These are phyloP conservation scores for Dryadomyces quercivorus DNA, from an alignment of 2,329 filamentous ascomycete species.

Conservation along the genomic window DNA sequence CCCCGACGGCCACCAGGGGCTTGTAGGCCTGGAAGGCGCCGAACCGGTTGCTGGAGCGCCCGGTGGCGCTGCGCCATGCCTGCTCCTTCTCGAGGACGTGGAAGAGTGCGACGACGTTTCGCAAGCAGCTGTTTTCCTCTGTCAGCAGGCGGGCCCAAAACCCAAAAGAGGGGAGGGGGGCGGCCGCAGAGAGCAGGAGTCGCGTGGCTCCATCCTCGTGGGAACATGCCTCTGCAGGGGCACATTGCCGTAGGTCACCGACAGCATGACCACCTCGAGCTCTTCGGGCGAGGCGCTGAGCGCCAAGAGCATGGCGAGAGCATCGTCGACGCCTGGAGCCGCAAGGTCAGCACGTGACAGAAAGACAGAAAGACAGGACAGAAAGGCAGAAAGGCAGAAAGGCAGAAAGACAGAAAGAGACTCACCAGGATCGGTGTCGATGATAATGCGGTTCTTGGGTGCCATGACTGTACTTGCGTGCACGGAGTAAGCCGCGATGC, in stretches of 20 bases:
- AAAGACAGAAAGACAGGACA: background rate
- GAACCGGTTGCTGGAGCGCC: slow-evolving; percentile 53
- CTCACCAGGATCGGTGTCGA: slow-evolving; percentile 84
- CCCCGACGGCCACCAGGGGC: slow-evolving; percentile 77
- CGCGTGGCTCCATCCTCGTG: no score
- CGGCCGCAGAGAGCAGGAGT: no score
- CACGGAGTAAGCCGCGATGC: no score
- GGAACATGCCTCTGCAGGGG: slow-evolving; percentile 59
- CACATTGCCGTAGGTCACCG: slow-evolving; percentile 89
- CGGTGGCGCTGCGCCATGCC: slow-evolving; percentile 63
- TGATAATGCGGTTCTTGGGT: slow-evolving; percentile 68
- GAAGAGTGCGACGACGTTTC: slow-evolving; percentile 83
- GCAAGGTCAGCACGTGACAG: slow-evolving; percentile 3
- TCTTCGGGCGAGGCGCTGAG: slow-evolving; percentile 73
- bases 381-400: background rate
- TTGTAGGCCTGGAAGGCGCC: slow-evolving; percentile 59
- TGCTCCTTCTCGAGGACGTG: slow-evolving; percentile 84
- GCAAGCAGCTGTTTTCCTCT: slow-evolving; percentile 51
- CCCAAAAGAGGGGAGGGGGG: no score
- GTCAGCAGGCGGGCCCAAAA: background rate
- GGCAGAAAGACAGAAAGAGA: background rate
- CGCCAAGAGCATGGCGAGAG: slow-evolving; percentile 77
- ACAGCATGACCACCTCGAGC: slow-evolving; percentile 73
- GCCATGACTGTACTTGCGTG: slow-evolving; percentile 36
- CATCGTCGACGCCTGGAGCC: slow-evolving; percentile 67